phyloP scores from a whole-genome alignment of 2,329 filamentous ascomycete species.

The Alternaria brassicae region DNA sequence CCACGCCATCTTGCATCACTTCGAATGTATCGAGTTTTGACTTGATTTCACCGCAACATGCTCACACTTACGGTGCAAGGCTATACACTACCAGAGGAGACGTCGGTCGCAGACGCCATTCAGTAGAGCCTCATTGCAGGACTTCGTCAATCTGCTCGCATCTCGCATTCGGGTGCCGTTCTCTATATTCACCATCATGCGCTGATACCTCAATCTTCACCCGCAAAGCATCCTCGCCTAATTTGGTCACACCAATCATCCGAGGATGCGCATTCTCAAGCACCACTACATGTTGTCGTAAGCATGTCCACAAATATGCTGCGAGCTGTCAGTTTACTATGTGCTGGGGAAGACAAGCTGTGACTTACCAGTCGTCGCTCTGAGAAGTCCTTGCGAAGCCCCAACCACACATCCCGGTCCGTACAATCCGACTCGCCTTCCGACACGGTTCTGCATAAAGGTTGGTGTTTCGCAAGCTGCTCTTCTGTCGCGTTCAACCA shows the following conservation, averaged over 20 bases:
- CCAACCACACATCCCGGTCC: not conserved
- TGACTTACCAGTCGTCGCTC: not conserved
- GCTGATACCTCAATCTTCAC: constrained; percentile 35
- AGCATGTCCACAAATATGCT: not conserved
- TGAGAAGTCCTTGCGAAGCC: not conserved
- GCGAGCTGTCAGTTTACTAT: not conserved
- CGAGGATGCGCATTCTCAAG: too few relatives aligned
- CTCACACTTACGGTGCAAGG: not conserved
- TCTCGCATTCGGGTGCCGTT: not conserved
- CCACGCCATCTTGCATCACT: not conserved
- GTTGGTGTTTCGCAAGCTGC: not conserved
- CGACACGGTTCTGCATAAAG: not conserved
- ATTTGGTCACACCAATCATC: constrained; percentile 28
- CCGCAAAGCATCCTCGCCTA: constrained; percentile 51
- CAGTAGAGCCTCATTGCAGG: not conserved
- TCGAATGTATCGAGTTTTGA: not conserved
- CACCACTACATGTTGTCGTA: not conserved
- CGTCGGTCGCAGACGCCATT: not conserved
- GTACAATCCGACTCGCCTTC: not conserved
- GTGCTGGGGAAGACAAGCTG: not conserved
- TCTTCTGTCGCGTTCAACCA: not conserved
- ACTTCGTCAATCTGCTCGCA: not conserved
- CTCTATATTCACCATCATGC: too few relatives aligned
- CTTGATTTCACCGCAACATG: not conserved
- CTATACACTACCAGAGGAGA: not conserved